These are phyloP conservation scores for Citrullus mucosospermus DNA, from an alignment of 306 rosid genomes.

Conservation along the genomic window DNA sequence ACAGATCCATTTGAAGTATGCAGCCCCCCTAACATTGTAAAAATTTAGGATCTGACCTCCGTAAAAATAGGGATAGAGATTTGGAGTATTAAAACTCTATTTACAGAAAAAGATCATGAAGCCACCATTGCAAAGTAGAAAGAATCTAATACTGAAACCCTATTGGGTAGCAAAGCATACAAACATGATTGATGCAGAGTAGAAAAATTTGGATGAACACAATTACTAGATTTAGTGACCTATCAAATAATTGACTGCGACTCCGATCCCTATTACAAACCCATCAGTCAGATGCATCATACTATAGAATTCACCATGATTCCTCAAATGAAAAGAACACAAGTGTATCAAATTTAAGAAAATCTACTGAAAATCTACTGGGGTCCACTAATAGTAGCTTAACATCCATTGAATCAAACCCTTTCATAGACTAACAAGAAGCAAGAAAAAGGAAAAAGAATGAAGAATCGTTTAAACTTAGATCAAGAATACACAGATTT, in stretches of 20 bases:
- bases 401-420: background rate
- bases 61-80: background rate
- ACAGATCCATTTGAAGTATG: background rate
- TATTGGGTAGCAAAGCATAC: constrained; percentile 1
- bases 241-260: background rate
- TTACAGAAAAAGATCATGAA: background rate
- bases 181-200: background rate
- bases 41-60: background rate
- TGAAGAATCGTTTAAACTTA: background rate
- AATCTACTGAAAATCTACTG: background rate
- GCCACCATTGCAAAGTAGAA: background rate
- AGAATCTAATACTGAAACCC: background rate
- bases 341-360: background rate
- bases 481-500: constrained; percentile 33
- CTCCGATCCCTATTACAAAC: constrained; percentile 6
- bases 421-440: background rate
- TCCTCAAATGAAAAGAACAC: background rate
- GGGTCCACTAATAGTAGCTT: background rate
- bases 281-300: background rate
- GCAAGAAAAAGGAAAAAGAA: background rate
- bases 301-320: constrained; percentile 5
- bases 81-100: background rate
- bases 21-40: background rate
- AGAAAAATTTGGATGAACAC: background rate
- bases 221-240: constrained; percentile 1